Evolutionary conservation across 176 grass and related monocot species (phyloP).

Genomic region (Musa acuminata): DNA sequence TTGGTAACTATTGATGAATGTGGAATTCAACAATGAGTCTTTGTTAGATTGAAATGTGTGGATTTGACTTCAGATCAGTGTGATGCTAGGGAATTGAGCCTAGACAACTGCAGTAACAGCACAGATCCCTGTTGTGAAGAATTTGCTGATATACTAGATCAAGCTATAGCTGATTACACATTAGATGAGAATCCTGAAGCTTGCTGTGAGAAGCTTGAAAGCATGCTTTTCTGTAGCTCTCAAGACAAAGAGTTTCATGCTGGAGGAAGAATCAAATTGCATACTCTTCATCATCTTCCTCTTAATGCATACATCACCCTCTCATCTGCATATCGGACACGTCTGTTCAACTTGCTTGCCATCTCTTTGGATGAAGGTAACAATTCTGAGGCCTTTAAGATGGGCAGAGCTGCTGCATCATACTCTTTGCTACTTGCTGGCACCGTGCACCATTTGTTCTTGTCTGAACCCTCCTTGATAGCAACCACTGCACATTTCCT

Average conservation of each 20-base stretch:
- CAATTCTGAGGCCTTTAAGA: constrained; percentile 26
- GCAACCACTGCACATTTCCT: constrained; percentile 46
- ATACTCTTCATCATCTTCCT: constrained; percentile 61
- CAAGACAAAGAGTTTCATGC: constrained; percentile 14
- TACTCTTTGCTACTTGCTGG: constrained; percentile 65
- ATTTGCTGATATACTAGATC: constrained; percentile 42
- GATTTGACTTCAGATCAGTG: constrained; percentile 31
- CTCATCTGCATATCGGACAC: constrained; percentile 61
- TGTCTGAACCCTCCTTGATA: constrained; percentile 64
- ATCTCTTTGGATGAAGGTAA: constrained; percentile 17
- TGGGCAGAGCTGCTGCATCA: constrained; percentile 45
- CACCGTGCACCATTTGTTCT: constrained; percentile 50
- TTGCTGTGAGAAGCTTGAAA: constrained; percentile 69
- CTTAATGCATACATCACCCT: constrained; percentile 51
- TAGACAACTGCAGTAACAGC: constrained; percentile 5
- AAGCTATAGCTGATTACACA: constrained; percentile 57
- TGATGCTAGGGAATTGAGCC: constrained; percentile 6
- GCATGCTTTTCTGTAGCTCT: constrained; percentile 46
- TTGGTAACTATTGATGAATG: too few species aligned
- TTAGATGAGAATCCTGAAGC: constrained; percentile 47
- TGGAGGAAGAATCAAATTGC: constrained; percentile 36
- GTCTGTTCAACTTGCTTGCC: constrained; percentile 24
- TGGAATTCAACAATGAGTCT: too few species aligned
- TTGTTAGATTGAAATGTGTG: constrained; percentile 1
- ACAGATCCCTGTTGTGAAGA: constrained; percentile 19